Percentiles rank a stretch among this genome's conserved stretches.
phyloP scores from a whole-genome alignment of 768 basidiomycete species.

The Scleroderma citrinum region DNA sequence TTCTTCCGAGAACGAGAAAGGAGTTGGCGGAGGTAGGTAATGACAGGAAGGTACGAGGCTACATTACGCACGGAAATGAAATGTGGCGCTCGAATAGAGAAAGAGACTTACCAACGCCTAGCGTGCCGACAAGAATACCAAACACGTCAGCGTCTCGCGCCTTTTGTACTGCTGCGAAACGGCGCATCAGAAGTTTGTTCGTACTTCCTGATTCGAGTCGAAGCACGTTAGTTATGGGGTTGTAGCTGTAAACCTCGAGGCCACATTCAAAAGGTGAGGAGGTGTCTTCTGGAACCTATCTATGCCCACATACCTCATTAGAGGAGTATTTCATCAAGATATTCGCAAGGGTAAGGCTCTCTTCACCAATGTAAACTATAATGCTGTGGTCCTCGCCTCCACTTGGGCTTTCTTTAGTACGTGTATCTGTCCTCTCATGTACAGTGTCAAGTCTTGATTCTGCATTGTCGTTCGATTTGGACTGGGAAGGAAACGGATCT shows the following conservation, averaged over 20 bases:
- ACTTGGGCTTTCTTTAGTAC: background rate
- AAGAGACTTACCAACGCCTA: conserved; percentile 67
- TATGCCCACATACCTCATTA: conserved; percentile 42
- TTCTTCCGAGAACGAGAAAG: conserved; percentile 73
- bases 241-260: conserved; percentile 70
- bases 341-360: conserved; percentile 78
- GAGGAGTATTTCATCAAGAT: conserved; percentile 76
- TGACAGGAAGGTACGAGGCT: conserved; percentile 85
- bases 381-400: conserved; percentile 3
- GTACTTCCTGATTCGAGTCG: conserved; percentile 61
- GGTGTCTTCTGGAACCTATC: background rate
- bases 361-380: conserved; percentile 67
- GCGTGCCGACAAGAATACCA: conserved; percentile 90
- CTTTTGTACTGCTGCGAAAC: conserved; percentile 81
- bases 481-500: conserved; percentile 8
- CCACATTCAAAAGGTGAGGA: background rate
- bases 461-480: background rate
- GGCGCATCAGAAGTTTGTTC: conserved; percentile 82
- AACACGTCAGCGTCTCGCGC: conserved; percentile 92
- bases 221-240: conserved; percentile 46
- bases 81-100: background rate
- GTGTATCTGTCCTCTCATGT: background rate
- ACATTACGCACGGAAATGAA: background rate
- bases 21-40: conserved; percentile 70
- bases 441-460: background rate